Base-by-base conservation (phyloP, 2,329 filamentous ascomycete species). In the Claviceps spartinae region DNA sequence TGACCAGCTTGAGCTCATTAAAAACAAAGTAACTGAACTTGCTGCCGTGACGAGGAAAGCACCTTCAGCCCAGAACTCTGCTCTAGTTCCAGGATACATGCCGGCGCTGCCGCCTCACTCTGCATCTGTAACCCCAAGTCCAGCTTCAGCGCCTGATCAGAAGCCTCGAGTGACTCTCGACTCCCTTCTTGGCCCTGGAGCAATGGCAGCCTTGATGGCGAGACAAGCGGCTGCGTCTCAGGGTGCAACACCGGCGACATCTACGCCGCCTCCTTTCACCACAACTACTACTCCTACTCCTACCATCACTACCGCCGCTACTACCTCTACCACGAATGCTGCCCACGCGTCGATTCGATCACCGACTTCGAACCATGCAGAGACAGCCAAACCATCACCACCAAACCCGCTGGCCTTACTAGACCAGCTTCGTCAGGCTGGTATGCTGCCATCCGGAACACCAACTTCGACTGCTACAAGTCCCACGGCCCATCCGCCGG, bases 1-100 rank as follows among this genome's bases (percentile, higher is more conserved):
- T 61, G 83, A 90, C 63, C 86, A 95, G 71, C 77, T 95, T 65
- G 82, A 86, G 69, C 80, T 86, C 66, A 86, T 95, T 69, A 87
- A 85, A 69, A 83, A 85, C 65, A 88, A 93, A 77, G 83, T 96
- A 68, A 82, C 85, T 67, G 81, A 83, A 67, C 78, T 95, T 67
- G 79, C 67, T 67, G 63, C 81, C 74, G 70, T 78, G 79, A 77
- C 76, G 63, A 73, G 81, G 67, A 76, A 73, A 67, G 74, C 74
- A 50, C 60, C 67, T 57, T 65, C 68, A 62, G 65, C 68, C 62
- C 71, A 69, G 61, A 65, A 63, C 56, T 59, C 65, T 61, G 63
- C 65, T 59, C 68, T 69, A 60, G 68, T 67, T 63, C 68, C 66
- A 61, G 61, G 65, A 61, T 65, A 64, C 58, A 62, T 66, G 55